Conservation (phyloP, 2,329 filamentous ascomycete species). For the Colletotrichum musicola region DNA sequence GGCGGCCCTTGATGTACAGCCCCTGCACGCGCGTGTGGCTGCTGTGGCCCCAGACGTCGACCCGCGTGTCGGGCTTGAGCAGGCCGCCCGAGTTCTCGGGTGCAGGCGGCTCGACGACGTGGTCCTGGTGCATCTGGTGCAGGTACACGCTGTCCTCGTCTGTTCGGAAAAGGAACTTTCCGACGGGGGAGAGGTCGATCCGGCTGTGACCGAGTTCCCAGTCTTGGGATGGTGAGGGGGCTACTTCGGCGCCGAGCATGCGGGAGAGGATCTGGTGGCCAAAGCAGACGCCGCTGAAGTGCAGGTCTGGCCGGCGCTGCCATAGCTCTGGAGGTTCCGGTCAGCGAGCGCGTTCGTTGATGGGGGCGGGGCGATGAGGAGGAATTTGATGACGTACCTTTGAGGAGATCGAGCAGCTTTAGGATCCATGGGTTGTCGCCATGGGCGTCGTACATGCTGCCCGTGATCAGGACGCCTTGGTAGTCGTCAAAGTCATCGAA, state of each 20-base stretch:
- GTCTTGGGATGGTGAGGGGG: constrained; percentile 69
- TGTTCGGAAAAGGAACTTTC: constrained; percentile 76
- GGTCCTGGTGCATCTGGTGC: constrained; percentile 86
- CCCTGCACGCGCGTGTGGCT: constrained; percentile 78
- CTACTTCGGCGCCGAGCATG: constrained; percentile 77
- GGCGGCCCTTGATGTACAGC: constrained; percentile 73
- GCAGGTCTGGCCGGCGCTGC: constrained; percentile 62
- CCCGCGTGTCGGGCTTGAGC: constrained; percentile 53
- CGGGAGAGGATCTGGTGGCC: constrained; percentile 84
- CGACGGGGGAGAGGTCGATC: constrained; percentile 73
- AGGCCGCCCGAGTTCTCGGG: constrained; percentile 58
- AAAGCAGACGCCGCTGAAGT: constrained; percentile 82
- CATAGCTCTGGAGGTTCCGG: constrained; percentile 56
- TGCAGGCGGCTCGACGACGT: constrained; percentile 72
- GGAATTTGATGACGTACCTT: constrained; percentile 47
- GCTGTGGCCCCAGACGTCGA: constrained; percentile 73
- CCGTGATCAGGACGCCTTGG: constrained; percentile 81
- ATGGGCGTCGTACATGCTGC: constrained; percentile 77
- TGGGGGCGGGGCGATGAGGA: neutral
- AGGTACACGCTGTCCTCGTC: constrained; percentile 65
- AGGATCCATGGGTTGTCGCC: constrained; percentile 80
- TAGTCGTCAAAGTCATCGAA: constrained; percentile 68
- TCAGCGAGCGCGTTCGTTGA: neutral
- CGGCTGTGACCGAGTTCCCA: constrained; percentile 81
- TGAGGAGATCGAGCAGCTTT: constrained; percentile 71